Evolutionary conservation across 2,329 filamentous ascomycete genomes (phyloP).

Genomic region (Fusarium mangiferae): DNA sequence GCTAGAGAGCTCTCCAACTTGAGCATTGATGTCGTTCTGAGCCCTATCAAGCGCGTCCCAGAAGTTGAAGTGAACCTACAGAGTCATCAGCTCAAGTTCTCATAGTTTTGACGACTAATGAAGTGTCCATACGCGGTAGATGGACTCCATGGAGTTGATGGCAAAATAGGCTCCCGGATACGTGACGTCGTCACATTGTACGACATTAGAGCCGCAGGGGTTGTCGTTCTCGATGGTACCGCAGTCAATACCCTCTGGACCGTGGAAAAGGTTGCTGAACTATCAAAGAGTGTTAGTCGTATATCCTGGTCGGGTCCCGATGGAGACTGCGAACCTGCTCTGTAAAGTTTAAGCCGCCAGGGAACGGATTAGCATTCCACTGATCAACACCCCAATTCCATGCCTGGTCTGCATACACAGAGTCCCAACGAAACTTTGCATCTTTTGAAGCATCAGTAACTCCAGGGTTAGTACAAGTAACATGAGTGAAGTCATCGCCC

Average conservation of each 20-base stretch:
- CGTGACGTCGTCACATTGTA: neutral
- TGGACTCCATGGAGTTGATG: neutral
- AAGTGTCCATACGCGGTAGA: neutral
- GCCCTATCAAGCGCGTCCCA: neutral
- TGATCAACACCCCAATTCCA: neutral
- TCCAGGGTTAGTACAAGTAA: neutral
- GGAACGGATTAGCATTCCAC: neutral
- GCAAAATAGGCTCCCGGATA: neutral
- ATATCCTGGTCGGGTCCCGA: fast-evolving
- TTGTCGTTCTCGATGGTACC: neutral
- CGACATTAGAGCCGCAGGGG: neutral
- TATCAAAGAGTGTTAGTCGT: neutral
- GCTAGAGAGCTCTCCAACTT: neutral
- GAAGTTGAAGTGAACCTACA: neutral
- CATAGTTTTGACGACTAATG: fast-evolving
- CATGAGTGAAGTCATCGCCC: neutral
- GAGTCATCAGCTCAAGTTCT: neutral
- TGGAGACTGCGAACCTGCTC: neutral
- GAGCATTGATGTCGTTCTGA: neutral
- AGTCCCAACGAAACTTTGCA: neutral
- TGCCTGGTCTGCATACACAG: neutral
- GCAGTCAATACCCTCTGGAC: neutral
- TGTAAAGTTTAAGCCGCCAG: neutral
- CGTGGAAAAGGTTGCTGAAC: neutral
- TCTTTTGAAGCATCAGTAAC: neutral